Percentiles rank a stretch among this genome's conserved stretches.
Conservation (phyloP, 306 rosid species). For the Vigna radiata region DNA sequence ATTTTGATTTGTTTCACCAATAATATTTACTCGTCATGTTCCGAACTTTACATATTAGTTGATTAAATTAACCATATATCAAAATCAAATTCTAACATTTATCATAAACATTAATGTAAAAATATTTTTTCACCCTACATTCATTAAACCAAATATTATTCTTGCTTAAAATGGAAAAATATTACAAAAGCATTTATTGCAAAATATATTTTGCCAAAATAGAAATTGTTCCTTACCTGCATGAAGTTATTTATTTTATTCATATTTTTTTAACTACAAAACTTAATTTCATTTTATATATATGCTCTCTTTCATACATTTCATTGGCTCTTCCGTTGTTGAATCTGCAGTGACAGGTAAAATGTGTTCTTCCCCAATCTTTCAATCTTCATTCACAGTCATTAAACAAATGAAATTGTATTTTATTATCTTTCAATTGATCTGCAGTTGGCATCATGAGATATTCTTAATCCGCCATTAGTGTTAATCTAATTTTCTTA, state of each 20-base stretch:
- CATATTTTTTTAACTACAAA: not conserved
- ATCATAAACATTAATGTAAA: not conserved
- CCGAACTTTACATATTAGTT: not conserved
- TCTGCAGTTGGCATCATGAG: not conserved
- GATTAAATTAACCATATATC: not conserved
- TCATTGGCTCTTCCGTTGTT: not conserved
- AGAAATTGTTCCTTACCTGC: too few relatives aligned
- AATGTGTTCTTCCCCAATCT: not conserved
- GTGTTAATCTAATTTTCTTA: not conserved
- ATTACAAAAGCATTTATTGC: not conserved
- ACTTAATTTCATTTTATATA: not conserved
- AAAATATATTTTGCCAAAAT: not conserved
- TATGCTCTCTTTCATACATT: not conserved
- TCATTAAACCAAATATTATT: not conserved
- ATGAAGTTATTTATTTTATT: not conserved
- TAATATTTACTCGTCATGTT: not conserved
- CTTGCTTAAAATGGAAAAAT: not conserved
- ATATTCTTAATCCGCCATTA: not conserved
- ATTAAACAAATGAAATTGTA: not conserved
- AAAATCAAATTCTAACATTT: not conserved
- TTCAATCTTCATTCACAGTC: not conserved
- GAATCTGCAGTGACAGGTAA: conserved; percentile 37
- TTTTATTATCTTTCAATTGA: not conserved
- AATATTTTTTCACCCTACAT: not conserved
- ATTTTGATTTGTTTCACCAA: not conserved